Evolutionary conservation across 805 yeast species (phyloP).

Genomic region (Priceomyces carsonii): DNA sequence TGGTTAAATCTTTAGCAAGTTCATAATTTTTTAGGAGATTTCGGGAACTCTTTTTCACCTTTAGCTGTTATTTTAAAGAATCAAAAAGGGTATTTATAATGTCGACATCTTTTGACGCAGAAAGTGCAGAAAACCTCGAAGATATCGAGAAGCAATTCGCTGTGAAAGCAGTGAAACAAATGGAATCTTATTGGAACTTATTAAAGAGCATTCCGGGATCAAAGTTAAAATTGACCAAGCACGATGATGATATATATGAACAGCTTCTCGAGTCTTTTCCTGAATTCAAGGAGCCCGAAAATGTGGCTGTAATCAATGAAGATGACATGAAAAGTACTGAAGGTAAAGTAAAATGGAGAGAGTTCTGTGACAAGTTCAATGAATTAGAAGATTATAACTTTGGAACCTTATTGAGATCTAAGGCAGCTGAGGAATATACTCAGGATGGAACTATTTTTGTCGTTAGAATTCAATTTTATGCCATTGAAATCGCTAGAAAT

Average conservation of each 20-base stretch:
- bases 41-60: too few relatives aligned
- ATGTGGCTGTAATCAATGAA: conserved; percentile 63
- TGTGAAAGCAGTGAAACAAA: conserved; percentile 94
- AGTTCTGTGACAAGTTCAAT: conserved; percentile 79
- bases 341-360: conserved; percentile 92
- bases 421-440: conserved; percentile 69
- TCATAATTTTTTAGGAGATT: too few relatives aligned
- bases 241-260: conserved; percentile 69
- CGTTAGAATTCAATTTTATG: conserved; percentile 92
- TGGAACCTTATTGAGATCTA: conserved; percentile 88
- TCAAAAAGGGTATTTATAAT: conserved; percentile 13
- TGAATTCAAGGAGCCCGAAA: conserved; percentile 68
- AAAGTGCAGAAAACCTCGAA: conserved; percentile 90
- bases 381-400: conserved; percentile 89
- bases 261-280: conserved; percentile 75
- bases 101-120: conserved; percentile 67
- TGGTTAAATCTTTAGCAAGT: too few relatives aligned
- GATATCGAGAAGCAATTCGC: conserved; percentile 94
- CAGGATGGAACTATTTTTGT: conserved; percentile 85
- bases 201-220: conserved; percentile 77
- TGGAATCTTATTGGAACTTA: conserved; percentile 89
- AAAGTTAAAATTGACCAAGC: conserved; percentile 67
- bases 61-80: too few relatives aligned
- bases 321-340: conserved; percentile 74
- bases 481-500: conserved; percentile 92